Percentiles rank a stretch among this genome's conserved stretches.
These are phyloP conservation scores for Metrosideros polymorpha DNA, from an alignment of 441 rosid species.

Conservation along the genomic window DNA sequence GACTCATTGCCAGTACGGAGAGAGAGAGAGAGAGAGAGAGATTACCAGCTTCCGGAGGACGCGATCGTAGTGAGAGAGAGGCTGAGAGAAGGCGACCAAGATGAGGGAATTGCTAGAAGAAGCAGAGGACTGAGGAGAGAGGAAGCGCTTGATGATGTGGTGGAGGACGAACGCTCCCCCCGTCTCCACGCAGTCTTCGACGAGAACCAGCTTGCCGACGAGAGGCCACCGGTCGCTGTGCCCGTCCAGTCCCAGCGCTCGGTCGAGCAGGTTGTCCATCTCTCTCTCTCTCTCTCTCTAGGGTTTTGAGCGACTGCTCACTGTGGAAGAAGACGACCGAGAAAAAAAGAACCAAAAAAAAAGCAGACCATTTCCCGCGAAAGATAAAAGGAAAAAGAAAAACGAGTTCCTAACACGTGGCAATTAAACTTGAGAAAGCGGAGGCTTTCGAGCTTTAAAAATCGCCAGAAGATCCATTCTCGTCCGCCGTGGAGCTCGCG, in stretches of 20 bases:
- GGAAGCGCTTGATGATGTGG: conserved; percentile 66
- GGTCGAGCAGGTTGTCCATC: conserved; percentile 44
- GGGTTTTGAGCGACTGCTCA: neutral
- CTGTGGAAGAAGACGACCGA: neutral
- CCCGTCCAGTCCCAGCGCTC: conserved; percentile 50
- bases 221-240: conserved; percentile 30
- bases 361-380: neutral
- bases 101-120: conserved; percentile 17
- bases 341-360: neutral
- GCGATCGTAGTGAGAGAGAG: conserved; percentile 90
- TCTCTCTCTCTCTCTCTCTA: neutral
- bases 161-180: conserved; percentile 70
- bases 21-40: neutral
- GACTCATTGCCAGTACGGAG: neutral
- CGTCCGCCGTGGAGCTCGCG: neutral
- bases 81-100: conserved; percentile 64
- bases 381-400: neutral
- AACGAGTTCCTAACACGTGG: neutral
- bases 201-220: conserved; percentile 34
- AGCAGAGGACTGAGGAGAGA: conserved; percentile 33
- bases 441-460: neutral
- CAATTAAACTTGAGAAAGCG: neutral
- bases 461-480: neutral
- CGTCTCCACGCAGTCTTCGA: conserved; percentile 80
- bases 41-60: conserved; percentile 77